A percentile compares a stretch with the other conserved stretches of the same genome.
Evolutionary conservation across 805 yeast genomes (phyloP).

Genomic region (Spathaspora girioi): DNA sequence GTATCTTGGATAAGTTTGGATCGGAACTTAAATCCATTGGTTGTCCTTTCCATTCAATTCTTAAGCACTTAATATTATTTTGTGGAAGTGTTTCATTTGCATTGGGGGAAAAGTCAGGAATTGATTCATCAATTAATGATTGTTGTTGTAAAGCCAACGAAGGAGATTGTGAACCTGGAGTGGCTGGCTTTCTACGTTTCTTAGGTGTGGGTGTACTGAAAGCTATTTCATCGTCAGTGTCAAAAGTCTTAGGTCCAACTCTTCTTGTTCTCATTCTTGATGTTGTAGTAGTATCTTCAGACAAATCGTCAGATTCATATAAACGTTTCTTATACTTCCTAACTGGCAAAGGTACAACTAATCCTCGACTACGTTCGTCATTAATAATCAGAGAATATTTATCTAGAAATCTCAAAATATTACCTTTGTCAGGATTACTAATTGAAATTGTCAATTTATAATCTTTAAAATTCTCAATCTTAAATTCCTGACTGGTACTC

Average conservation of each 20-base stretch:
- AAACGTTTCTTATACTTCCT: slow-evolving; percentile 15
- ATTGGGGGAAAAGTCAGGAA: slow-evolving; percentile 85
- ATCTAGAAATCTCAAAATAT: slow-evolving; percentile 50
- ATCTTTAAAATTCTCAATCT: slow-evolving; percentile 44
- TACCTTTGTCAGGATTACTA: slow-evolving; percentile 44
- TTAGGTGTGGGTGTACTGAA: slow-evolving; percentile 21
- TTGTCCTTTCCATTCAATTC: slow-evolving; percentile 97
- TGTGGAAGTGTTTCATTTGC: slow-evolving; percentile 56
- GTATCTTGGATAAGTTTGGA: slow-evolving; percentile 68
- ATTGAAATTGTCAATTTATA: slow-evolving; percentile 46
- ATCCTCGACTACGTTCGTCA: slow-evolving; percentile 3
- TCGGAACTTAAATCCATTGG: slow-evolving; percentile 87
- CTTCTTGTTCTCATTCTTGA: slow-evolving; percentile 63
- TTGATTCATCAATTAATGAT: slow-evolving; percentile 58
- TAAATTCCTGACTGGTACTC: slow-evolving; percentile 34
- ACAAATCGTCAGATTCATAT: slow-evolving; percentile 30
- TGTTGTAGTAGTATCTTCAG: slow-evolving; percentile 9
- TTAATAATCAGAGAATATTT: slow-evolving; percentile 41
- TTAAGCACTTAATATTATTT: slow-evolving; percentile 61
- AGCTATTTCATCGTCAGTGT: slow-evolving; percentile 10
- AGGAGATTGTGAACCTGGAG: slow-evolving; percentile 28
- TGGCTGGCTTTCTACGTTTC: slow-evolving; percentile 38
- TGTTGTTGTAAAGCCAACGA: slow-evolving; percentile 39
- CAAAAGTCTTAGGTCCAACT: slow-evolving; percentile 28
- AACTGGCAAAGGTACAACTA: slow-evolving; percentile 6